phyloP scores from a whole-genome alignment of 2,329 filamentous ascomycete genomes.

The Xylariaceae sp. region DNA sequence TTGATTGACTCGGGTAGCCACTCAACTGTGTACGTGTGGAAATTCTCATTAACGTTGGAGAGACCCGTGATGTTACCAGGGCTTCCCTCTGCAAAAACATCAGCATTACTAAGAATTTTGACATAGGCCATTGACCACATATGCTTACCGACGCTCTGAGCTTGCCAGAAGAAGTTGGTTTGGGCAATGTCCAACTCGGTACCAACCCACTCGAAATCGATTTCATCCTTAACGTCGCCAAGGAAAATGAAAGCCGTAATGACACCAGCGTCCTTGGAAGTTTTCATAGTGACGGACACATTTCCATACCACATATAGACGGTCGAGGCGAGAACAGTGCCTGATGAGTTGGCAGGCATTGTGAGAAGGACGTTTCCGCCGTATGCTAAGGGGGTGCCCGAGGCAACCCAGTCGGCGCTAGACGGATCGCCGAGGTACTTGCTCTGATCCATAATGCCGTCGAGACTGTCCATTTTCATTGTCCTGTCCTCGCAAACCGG shows the following conservation, averaged over 20 bases:
- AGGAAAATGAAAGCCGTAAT: constrained; percentile 97
- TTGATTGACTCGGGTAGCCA: constrained; percentile 85
- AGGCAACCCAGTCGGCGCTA: constrained; percentile 83
- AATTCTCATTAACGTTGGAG: constrained; percentile 71
- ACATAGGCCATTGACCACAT: neutral
- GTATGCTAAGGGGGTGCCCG: constrained; percentile 69
- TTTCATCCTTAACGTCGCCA: constrained; percentile 95
- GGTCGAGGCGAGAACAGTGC: constrained; percentile 80
- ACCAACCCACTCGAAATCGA: constrained; percentile 95
- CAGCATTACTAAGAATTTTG: constrained; percentile 7
- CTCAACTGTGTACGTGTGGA: constrained; percentile 88
- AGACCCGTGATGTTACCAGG: constrained; percentile 63
- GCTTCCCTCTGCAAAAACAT: constrained; percentile 63
- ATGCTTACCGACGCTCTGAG: constrained; percentile 79
- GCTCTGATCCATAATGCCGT: constrained; percentile 67
- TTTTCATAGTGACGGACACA: constrained; percentile 81
- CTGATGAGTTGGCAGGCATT: constrained; percentile 81
- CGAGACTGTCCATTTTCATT: constrained; percentile 71
- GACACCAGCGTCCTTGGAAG: constrained; percentile 79
- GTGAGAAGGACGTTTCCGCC: constrained; percentile 76
- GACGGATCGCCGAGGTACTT: constrained; percentile 83
- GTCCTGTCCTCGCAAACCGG: constrained; percentile 76
- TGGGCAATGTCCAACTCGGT: constrained; percentile 74
- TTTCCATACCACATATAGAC: constrained; percentile 97
- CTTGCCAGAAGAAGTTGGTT: constrained; percentile 97